Evolutionary conservation across 2,329 filamentous ascomycete genomes (phyloP).

Genomic region (Colletotrichum melonis): DNA sequence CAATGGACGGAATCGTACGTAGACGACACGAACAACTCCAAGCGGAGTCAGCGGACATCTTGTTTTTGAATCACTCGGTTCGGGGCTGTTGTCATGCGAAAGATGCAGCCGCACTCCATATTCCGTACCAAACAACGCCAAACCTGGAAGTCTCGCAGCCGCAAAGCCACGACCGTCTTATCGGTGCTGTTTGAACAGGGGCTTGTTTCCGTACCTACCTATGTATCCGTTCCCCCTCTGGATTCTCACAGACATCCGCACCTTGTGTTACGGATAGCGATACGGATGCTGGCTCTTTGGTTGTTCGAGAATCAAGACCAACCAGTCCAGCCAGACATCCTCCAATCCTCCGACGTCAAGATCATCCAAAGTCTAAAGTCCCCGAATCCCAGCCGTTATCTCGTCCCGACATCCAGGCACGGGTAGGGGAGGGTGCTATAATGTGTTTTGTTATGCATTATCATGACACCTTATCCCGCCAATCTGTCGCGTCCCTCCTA

Average conservation of each 20-base stretch:
- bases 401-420: conserved; percentile 14
- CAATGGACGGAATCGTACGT: background rate
- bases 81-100: conserved; percentile 27
- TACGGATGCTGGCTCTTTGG: background rate
- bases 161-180: conserved; percentile 23
- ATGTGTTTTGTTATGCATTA: background rate
- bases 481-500: conserved; percentile 17
- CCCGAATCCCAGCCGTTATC: conserved; percentile 21
- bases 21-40: background rate
- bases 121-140: conserved; percentile 2
- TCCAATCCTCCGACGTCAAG: background rate
- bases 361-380: conserved; percentile 1
- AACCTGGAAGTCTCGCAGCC: background rate
- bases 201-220: conserved; percentile 24
- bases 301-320: background rate
- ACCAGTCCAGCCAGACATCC: background rate
- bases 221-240: background rate
- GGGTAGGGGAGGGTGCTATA: conserved; percentile 4
- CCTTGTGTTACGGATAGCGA: background rate
- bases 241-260: background rate
- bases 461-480: conserved; percentile 18
- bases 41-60: background rate
- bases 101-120: background rate
- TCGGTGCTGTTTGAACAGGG: conserved; percentile 27
- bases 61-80: background rate